A percentile compares a stretch with the other conserved stretches of the same genome.
Conservation (phyloP, 345 rosid species). For the Hypericum androsaemum region DNA sequence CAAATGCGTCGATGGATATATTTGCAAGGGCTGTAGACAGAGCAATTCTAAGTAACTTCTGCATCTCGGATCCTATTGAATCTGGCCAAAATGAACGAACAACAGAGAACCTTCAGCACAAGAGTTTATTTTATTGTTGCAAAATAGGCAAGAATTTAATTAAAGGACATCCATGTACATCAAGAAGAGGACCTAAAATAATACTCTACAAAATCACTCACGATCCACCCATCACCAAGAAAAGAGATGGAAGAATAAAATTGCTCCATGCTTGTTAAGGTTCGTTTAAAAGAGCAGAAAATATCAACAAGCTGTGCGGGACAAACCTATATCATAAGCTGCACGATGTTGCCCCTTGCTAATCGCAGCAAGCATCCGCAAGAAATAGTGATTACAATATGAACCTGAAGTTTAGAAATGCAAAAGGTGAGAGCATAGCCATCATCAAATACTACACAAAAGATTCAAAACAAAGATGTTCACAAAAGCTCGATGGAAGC, state of each 20-base stretch:
- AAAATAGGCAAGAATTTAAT: too few species aligned
- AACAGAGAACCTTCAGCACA: background rate
- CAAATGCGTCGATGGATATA: slow-evolving; percentile 45
- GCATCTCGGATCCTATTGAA: slow-evolving; percentile 43
- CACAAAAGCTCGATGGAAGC: too few species aligned
- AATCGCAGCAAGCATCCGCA: slow-evolving; percentile 56
- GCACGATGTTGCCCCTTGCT: slow-evolving; percentile 66
- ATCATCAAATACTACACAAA: too few species aligned
- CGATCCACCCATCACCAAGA: background rate
- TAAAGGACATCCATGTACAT: too few species aligned
- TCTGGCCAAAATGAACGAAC: slow-evolving; percentile 35
- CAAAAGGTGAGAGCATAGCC: too few species aligned
- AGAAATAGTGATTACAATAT: slow-evolving; percentile 88
- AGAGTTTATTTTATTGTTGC: too few species aligned
- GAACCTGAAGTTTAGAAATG: slow-evolving; percentile 39
- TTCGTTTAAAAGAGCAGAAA: background rate
- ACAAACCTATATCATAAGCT: slow-evolving; percentile 60
- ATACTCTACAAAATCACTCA: too few species aligned
- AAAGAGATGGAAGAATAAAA: background rate
- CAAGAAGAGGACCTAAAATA: too few species aligned
- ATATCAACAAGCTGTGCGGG: background rate
- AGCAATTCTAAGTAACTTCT: slow-evolving; percentile 41
- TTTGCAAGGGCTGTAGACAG: slow-evolving; percentile 49
- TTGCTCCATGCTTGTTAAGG: background rate
- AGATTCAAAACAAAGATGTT: too few species aligned